These are phyloP conservation scores for Marchantia polymorpha DNA, from an alignment of 225 moss, liverwort and hornwort genomes.

Conservation along the genomic window DNA sequence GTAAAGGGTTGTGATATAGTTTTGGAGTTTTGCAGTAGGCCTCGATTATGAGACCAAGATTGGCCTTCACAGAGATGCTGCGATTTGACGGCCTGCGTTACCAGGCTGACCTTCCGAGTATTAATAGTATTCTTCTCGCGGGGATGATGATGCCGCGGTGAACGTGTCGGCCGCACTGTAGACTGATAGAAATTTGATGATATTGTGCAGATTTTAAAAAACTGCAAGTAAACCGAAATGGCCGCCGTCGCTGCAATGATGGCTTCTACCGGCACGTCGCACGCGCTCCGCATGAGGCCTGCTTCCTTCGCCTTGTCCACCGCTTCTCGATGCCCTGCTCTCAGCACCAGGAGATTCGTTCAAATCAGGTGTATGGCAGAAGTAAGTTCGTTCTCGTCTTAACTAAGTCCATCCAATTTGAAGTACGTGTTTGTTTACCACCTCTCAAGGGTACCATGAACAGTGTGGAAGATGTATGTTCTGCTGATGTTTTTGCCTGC, in stretches of 20 bases:
- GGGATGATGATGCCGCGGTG: neutral
- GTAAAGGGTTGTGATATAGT: too few relatives aligned
- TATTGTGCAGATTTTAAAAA: neutral
- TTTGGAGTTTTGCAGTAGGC: too few relatives aligned
- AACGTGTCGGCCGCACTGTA: neutral
- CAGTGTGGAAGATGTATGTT: neutral
- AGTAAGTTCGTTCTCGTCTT: neutral
- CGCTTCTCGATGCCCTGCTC: neutral
- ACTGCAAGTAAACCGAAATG: neutral
- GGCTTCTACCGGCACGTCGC: neutral
- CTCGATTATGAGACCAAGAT: too few relatives aligned
- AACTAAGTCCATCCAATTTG: neutral
- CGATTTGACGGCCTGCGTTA: neutral
- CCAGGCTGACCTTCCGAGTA: too few relatives aligned
- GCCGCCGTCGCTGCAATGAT: constrained; percentile 7
- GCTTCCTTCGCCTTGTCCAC: neutral
- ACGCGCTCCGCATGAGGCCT: neutral
- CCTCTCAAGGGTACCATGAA: neutral
- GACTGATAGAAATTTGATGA: neutral
- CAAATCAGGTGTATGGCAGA: constrained; percentile 6
- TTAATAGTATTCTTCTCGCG: too few relatives aligned
- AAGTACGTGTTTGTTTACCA: neutral
- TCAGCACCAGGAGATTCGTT: neutral
- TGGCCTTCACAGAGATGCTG: too few relatives aligned
- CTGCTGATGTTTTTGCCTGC: neutral